These are phyloP conservation scores for Saturnispora sanitii DNA, from an alignment of 805 yeast genomes.

Conservation along the genomic window DNA sequence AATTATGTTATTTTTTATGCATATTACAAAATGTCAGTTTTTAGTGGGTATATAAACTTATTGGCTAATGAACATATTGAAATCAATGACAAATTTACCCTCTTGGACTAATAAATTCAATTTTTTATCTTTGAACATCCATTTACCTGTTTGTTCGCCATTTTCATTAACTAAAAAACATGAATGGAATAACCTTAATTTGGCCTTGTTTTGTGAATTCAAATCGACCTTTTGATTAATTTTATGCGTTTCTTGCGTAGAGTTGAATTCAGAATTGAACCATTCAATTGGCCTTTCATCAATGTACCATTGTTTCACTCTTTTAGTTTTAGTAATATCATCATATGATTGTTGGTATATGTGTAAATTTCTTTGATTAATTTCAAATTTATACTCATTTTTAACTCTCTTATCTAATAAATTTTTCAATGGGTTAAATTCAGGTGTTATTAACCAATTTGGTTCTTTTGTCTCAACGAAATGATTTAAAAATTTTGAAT, in stretches of 20 bases:
- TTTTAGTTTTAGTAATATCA: conserved; percentile 16
- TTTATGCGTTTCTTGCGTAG: conserved; percentile 38
- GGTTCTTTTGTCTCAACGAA: not conserved
- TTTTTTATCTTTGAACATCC: conserved; percentile 34
- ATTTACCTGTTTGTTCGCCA: conserved; percentile 29
- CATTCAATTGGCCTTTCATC: conserved; percentile 45
- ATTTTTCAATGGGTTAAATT: conserved; percentile 19
- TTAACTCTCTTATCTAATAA: conserved; percentile 17
- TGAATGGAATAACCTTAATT: conserved; percentile 36
- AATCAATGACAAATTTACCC: conserved; percentile 11
- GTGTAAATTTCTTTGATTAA: conserved; percentile 16
- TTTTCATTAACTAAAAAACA: conserved; percentile 21
- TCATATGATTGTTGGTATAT: conserved; percentile 9
- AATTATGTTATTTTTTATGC: not conserved
- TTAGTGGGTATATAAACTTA: too few relatives aligned
- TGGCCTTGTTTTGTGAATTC: conserved; percentile 30
- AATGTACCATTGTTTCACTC: conserved; percentile 22
- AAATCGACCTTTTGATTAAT: conserved; percentile 25
- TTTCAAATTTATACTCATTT: conserved; percentile 22
- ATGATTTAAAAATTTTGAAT: conserved; percentile 14
- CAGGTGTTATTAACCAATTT: conserved; percentile 15
- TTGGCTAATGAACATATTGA: not conserved
- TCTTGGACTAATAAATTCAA: conserved; percentile 30
- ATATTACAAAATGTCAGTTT: too few relatives aligned
- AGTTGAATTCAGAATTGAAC: conserved; percentile 50